Conservation (phyloP, 164 flowering plant species). For the Protea cynaroides region DNA sequence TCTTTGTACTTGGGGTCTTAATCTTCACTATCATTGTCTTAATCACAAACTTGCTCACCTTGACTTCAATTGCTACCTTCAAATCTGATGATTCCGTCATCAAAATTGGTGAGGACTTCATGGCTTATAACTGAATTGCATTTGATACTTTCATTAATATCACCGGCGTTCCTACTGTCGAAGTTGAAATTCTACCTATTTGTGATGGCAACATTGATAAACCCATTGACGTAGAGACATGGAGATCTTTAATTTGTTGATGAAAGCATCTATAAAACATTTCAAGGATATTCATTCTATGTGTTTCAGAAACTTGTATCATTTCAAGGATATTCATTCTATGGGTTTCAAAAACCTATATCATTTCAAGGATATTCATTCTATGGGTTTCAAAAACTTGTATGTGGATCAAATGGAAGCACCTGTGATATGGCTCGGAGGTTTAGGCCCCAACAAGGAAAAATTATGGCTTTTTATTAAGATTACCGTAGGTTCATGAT, state of each 20-base stretch:
- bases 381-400: too few species aligned
- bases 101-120: constrained; percentile 41
- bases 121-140: too few species aligned
- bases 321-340: constrained; percentile 21
- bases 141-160: constrained; percentile 32
- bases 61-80: constrained; percentile 57
- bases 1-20: constrained; percentile 56
- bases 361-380: constrained; percentile 22
- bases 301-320: background rate
- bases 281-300: constrained; percentile 20
- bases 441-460: constrained; percentile 64
- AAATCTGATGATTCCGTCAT: constrained; percentile 43
- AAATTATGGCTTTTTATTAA: constrained; percentile 52
- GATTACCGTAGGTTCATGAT: constrained; percentile 58
- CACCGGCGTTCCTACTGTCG: constrained; percentile 32
- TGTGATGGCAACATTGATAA: constrained; percentile 30
- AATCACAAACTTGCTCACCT: constrained; percentile 49
- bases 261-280: constrained; percentile 45
- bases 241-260: constrained; percentile 59
- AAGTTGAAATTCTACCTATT: background rate
- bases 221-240: constrained; percentile 53
- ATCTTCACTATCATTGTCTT: constrained; percentile 61
- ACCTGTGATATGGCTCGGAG: constrained; percentile 81
- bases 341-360: too few species aligned
- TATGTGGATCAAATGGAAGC: constrained; percentile 37